Conservation (phyloP, 805 yeast genomes). For the Candida andamanensis region DNA sequence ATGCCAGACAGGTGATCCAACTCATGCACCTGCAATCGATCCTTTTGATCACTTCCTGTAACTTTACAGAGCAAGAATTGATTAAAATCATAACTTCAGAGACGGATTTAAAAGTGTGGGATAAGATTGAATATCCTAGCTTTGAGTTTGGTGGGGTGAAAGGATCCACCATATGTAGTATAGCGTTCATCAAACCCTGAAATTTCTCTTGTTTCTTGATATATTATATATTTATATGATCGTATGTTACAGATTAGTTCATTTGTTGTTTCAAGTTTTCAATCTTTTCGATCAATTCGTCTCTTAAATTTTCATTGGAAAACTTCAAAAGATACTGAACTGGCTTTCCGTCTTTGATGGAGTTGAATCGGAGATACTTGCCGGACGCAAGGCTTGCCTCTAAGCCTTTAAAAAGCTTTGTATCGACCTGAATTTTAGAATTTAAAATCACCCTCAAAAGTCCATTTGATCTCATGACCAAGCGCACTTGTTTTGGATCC, state of each 20-base stretch:
- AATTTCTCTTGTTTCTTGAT: neutral
- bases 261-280: conserved; percentile 24
- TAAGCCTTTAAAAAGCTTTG: conserved; percentile 72
- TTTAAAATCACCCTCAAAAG: conserved; percentile 78
- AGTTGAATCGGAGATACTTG: conserved; percentile 72
- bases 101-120: conserved; percentile 52
- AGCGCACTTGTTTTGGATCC: conserved; percentile 46
- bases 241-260: conserved; percentile 1
- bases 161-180: conserved; percentile 84
- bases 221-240: neutral
- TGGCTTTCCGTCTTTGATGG: conserved; percentile 57
- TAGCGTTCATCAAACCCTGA: conserved; percentile 57
- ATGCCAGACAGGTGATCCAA: conserved; percentile 54
- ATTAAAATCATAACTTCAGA: conserved; percentile 45
- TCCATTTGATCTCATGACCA: conserved; percentile 90
- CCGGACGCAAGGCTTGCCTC: conserved; percentile 81
- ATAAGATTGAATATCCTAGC: conserved; percentile 67
- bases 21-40: conserved; percentile 54
- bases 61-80: conserved; percentile 82
- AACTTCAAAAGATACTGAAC: conserved; percentile 80
- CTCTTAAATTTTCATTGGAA: conserved; percentile 55
- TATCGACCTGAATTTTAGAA: conserved; percentile 55
- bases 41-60: conserved; percentile 83
- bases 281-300: conserved; percentile 50
- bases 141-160: conserved; percentile 86